Evolutionary conservation across 768 basidiomycete species (phyloP).

Genomic region (Kwoniella sp.): DNA sequence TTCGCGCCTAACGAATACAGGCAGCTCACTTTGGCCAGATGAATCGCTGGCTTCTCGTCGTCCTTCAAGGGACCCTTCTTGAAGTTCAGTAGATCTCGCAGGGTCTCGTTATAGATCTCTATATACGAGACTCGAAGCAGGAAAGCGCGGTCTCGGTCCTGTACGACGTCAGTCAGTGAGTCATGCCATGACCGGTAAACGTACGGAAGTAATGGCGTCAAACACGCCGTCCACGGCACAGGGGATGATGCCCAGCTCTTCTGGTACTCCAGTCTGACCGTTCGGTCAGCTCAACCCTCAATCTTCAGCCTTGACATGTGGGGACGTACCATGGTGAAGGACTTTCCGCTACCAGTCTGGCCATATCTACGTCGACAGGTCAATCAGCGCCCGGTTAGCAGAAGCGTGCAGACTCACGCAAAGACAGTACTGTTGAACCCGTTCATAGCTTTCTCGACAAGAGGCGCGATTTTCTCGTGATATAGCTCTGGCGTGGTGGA

Average conservation of each 20-base stretch:
- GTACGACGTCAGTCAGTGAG: not conserved
- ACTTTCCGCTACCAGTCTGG: conserved; percentile 48
- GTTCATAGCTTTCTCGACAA: conserved; percentile 48
- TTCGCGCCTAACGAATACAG: no score
- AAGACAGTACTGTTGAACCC: conserved; percentile 50
- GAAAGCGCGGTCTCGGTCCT: conserved; percentile 45
- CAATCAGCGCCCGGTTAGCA: conserved; percentile 5
- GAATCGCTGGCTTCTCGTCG: conserved; percentile 44
- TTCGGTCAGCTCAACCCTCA: not conserved
- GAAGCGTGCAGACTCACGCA: conserved; percentile 26
- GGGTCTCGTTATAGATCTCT: conserved; percentile 49
- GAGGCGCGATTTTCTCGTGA: conserved; percentile 34
- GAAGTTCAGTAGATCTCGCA: conserved; percentile 44
- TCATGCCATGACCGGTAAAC: not conserved
- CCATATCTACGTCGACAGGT: conserved; percentile 32
- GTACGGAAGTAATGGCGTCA: conserved; percentile 46
- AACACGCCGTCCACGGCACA: conserved; percentile 48
- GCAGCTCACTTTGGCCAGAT: conserved; percentile 44
- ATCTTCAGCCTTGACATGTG: no score
- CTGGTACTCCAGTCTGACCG: conserved; percentile 32
- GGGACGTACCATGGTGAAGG: conserved; percentile 40
- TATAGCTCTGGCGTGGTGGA: conserved; percentile 42
- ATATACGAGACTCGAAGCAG: conserved; percentile 48
- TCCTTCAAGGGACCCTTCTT: conserved; percentile 38
- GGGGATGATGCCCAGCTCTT: conserved; percentile 48